Evolutionary conservation across 345 rosid genomes (phyloP).

Genomic region (Brassica rapa): DNA sequence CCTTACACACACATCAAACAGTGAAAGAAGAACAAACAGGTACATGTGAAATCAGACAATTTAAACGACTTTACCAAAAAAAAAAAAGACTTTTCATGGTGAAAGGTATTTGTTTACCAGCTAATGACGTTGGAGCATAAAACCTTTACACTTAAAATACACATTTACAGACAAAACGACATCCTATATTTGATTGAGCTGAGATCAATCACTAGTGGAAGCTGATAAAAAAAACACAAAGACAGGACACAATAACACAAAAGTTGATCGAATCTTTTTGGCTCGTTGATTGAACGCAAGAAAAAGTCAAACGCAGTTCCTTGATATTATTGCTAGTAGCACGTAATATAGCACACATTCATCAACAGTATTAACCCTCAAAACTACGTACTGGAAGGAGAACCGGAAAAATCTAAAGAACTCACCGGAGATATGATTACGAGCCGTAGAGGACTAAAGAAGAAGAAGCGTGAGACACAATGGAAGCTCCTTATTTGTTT

Average conservation of each 20-base stretch:
- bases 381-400: not conserved
- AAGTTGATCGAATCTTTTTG: conserved; percentile 25
- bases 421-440: conserved; percentile 23
- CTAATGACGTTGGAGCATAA: too few relatives aligned
- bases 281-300: not conserved
- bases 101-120: not conserved
- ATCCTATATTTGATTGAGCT: conserved; percentile 6
- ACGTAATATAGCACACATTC: not conserved
- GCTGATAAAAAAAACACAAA: not conserved
- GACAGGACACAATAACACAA: not conserved
- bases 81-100: too few relatives aligned
- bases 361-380: conserved; percentile 1
- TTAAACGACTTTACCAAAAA: too few relatives aligned
- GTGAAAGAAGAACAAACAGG: too few relatives aligned
- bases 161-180: not conserved
- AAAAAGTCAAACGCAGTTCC: conserved; percentile 37
- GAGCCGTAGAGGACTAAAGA: not conserved
- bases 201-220: conserved; percentile 5
- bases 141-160: not conserved
- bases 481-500: conserved; percentile 2
- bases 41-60: too few relatives aligned
- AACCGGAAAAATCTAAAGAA: not conserved
- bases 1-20: too few relatives aligned
- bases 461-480: conserved; percentile 1
- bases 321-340: not conserved